A percentile compares a stretch with the other conserved stretches of the same genome.
phyloP scores from a whole-genome alignment of 2,329 filamentous ascomycete genomes.

The Pestalotiopsis sp. region DNA sequence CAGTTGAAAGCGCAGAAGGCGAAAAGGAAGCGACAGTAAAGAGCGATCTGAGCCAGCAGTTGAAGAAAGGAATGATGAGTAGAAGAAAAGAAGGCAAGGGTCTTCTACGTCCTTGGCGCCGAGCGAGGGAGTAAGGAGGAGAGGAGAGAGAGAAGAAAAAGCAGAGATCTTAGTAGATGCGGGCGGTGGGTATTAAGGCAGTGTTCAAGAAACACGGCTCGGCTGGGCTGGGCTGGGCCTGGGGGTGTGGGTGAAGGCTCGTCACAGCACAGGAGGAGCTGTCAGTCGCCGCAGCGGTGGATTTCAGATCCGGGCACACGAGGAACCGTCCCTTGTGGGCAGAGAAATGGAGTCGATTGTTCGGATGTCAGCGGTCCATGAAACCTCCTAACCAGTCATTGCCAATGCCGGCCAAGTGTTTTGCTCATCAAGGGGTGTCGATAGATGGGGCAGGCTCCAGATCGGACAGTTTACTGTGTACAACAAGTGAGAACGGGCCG shows the following conservation, averaged over 20 bases:
- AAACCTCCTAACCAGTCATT: slow-evolving; percentile 35
- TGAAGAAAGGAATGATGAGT: slow-evolving; percentile 43
- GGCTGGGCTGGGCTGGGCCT: slow-evolving; percentile 28
- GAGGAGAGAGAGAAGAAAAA: slow-evolving; percentile 20
- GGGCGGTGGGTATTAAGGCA: slow-evolving; percentile 36
- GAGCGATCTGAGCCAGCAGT: slow-evolving; percentile 66
- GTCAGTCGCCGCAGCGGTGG: slow-evolving; percentile 5
- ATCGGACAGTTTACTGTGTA: neutral
- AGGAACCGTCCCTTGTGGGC: slow-evolving; percentile 5
- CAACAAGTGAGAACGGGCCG: neutral
- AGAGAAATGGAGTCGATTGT: slow-evolving; percentile 22
- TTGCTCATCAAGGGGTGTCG: slow-evolving; percentile 3
- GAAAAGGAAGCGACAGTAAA: slow-evolving; percentile 39
- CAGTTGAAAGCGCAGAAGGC: slow-evolving; percentile 24
- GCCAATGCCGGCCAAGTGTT: slow-evolving; percentile 3
- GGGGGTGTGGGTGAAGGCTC: slow-evolving; percentile 22
- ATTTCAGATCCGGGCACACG: slow-evolving; percentile 9
- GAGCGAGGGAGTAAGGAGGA: slow-evolving; percentile 32
- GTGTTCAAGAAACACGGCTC: slow-evolving; percentile 27
- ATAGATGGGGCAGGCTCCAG: slow-evolving; percentile 8
- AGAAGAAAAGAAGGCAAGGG: slow-evolving; percentile 38
- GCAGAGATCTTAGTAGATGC: slow-evolving; percentile 26
- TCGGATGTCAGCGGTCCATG: slow-evolving; percentile 43
- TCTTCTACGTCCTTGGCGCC: slow-evolving; percentile 49
- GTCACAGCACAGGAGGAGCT: slow-evolving; percentile 40